Evolutionary conservation across 768 basidiomycete genomes (phyloP), one percentile per base, ranked within the genome.

Genomic region (Phlegmacium glaucopus): DNA sequence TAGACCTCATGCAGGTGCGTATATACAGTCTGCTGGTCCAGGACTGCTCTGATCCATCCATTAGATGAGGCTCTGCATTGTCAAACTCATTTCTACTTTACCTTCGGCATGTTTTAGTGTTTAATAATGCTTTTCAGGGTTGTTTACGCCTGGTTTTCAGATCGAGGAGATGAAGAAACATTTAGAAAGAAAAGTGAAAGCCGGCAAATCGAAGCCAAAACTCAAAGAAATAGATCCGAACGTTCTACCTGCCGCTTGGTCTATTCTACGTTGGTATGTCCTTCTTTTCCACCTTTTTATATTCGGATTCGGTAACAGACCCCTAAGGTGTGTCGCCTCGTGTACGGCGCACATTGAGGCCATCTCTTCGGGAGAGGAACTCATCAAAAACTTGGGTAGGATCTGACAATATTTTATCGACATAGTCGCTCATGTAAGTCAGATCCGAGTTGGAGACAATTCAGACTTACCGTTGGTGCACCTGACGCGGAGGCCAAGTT

Each of bases 401-500:
- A 25, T 44, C 4, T 25, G 26, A 13, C 12, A 41, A 29, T 34
- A 27, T n/a, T 17, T 7, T 32, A 4, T 30, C 25, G 17, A 16
- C 13, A 6, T 6, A 15, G 16, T n/a, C 47, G 16, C 41, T 32
- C 10, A 34, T 3, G 4, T 16, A 28, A 16, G 44, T 8, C 40
- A 81, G 82, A 73, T 47, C 42, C 67, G 0, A 56, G 48, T 0
- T 85, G 78, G 75, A 66, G 74, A 22, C 87, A 89, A 51, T 88
- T 85, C 60, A 71, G 81, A 17, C 79, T 89, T 61, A 80, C 79
- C 45, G 84, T 85, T 9, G 87, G 85, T 4, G 76, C 82, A 1
- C 85, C 87, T 4, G 80, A 83, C 52, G 83, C 83, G 8, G 87
- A 87, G 61, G 82, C 82, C 12, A 81, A 79, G 50, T 85, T 85